Conservation (phyloP, 23 red algal species). For the Gracilaria domingensis region DNA sequence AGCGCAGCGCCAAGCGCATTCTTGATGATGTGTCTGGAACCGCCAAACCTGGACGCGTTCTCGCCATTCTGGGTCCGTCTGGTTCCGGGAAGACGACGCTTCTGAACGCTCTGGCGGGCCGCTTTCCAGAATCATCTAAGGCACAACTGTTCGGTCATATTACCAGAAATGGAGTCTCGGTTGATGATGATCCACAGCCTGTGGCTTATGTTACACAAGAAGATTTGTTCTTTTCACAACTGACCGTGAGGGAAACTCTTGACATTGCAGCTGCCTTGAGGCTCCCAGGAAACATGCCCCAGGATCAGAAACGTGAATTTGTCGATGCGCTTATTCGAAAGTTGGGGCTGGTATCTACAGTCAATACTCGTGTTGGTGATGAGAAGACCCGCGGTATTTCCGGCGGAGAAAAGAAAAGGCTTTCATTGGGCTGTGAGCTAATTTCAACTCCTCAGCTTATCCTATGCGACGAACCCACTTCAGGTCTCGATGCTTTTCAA, state of each 20-base stretch:
- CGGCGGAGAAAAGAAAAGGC: conserved; percentile 92
- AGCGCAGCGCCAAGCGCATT: conserved; percentile 3
- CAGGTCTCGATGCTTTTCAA: conserved; percentile 95
- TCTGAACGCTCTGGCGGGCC: conserved; percentile 86
- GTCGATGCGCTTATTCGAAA: conserved; percentile 77
- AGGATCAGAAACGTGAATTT: conserved; percentile 49
- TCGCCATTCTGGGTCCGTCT: conserved; percentile 91
- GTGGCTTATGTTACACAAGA: conserved; percentile 91
- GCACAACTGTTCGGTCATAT: conserved; percentile 47
- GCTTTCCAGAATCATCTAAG: conserved; percentile 47
- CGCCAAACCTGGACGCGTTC: conserved; percentile 76
- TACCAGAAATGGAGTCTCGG: conserved; percentile 54
- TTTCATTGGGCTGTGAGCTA: conserved; percentile 89
- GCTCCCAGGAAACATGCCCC: conserved; percentile 55
- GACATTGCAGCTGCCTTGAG: conserved; percentile 74
- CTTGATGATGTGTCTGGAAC: conserved; percentile 64
- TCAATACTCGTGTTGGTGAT: conserved; percentile 84
- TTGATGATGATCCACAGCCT: conserved; percentile 38
- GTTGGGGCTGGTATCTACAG: conserved; percentile 73
- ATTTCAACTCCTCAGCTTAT: conserved; percentile 84
- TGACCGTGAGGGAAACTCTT: conserved; percentile 95
- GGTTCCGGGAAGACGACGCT: conserved; percentile 95
- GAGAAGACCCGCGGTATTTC: conserved; percentile 86
- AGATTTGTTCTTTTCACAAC: conserved; percentile 91
- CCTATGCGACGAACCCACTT: conserved; percentile 88